Evolutionary conservation across 2,329 filamentous ascomycete genomes (phyloP), one percentile per base, ranked within the genome.

Genomic region (Cyphellophora attinorum): DNA sequence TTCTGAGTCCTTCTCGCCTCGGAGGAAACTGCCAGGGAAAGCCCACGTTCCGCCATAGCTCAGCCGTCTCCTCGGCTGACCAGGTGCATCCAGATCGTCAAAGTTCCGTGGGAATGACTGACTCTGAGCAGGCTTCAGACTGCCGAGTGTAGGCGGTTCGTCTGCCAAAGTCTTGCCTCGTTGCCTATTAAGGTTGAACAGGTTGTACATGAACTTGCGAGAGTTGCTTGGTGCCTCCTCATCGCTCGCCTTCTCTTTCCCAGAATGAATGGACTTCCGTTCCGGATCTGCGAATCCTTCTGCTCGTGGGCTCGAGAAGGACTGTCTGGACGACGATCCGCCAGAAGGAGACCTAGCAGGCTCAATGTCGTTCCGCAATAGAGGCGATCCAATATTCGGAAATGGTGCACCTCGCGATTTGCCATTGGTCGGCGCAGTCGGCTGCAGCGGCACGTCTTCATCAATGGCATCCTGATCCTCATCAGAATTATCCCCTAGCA

Each of bases 51-150:
- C 66, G 5, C 72, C 72, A 48, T 76, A 68, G 44, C 72, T 77
- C 14, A 65, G 55, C 41, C 74, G 68, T 15, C 75, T 65, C 27
- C 47, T 40, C 35, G 66, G 63, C 36, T 65, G 62, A 15, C 59
- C 57, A 6, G 63, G 65, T 3, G 66, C 59, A 44, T 74, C 70
- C 27, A 66, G 52, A 6, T 67, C 67, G 27, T 76, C 68, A 19
- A 62, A 31, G 41, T 68, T 65, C 21, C 73, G 63, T 11, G 76
- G 76, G 50, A 79, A 69, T n/a, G 74, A 79, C 42, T 77, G 74
- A 40, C 73, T 78, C 42, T 79, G 73, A 1, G 67, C 64, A 31
- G 69, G 58, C 44, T 75, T 76, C 41, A 77, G 51, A n/a, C 68
- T 68, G 11, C 74, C 74, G 18, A 76, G 50, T 25, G 67, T 53